Percentiles rank a stretch among this genome's conserved stretches.
These are phyloP conservation scores for Ramaria sp. DNA, from an alignment of 768 basidiomycete genomes.

Conservation along the genomic window DNA sequence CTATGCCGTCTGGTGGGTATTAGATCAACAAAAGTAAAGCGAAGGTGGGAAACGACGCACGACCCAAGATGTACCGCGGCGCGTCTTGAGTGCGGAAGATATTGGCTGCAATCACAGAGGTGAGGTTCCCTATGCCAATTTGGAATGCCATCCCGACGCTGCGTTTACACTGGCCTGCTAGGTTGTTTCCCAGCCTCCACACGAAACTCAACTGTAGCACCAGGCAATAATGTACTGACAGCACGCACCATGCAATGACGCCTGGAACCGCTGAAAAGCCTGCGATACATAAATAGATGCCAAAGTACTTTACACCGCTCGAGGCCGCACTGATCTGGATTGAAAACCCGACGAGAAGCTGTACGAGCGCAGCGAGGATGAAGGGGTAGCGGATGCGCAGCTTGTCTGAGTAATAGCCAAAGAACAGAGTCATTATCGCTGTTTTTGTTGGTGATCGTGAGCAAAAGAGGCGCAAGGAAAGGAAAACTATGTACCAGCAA, in stretches of 20 bases:
- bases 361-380: constrained; percentile 39
- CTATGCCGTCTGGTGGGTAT: constrained; percentile 37
- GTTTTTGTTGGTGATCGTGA: background rate
- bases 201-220: background rate
- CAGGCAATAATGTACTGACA: background rate
- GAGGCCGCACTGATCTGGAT: constrained; percentile 51
- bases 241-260: constrained; percentile 43
- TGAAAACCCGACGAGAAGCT: constrained; percentile 46
- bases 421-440: constrained; percentile 45
- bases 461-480: background rate
- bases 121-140: constrained; percentile 57
- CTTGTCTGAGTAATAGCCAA: constrained; percentile 48
- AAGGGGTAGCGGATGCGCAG: constrained; percentile 47
- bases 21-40: background rate
- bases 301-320: constrained; percentile 56
- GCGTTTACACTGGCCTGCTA: constrained; percentile 61
- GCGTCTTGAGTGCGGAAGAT: constrained; percentile 49
- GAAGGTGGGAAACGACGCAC: constrained; percentile 22
- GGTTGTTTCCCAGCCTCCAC: constrained; percentile 55
- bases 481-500: constrained; percentile 39
- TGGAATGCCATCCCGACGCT: constrained; percentile 57
- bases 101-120: constrained; percentile 53
- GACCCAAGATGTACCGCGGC: constrained; percentile 52
- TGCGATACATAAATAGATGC: constrained; percentile 55
- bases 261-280: constrained; percentile 57